These are phyloP conservation scores for Porphyrellus cyaneotinctus DNA, from an alignment of 768 basidiomycete genomes.

Conservation along the genomic window DNA sequence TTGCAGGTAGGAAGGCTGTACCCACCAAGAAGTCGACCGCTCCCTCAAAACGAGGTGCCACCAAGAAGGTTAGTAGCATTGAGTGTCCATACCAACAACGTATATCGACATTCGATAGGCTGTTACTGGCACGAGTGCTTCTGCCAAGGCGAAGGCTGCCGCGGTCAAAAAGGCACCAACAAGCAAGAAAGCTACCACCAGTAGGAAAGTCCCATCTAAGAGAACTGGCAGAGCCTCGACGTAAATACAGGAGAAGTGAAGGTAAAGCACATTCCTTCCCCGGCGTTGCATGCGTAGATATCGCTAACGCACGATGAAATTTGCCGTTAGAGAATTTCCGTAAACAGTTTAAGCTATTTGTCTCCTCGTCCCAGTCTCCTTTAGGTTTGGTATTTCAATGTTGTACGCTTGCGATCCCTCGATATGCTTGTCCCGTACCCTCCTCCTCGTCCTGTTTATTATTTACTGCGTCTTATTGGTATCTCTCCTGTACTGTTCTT, in stretches of 20 bases:
- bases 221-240: constrained; percentile 17
- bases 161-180: constrained; percentile 33
- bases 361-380: constrained; percentile 7
- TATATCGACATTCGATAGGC: constrained; percentile 34
- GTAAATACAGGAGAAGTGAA: constrained; percentile 6
- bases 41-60: constrained; percentile 46
- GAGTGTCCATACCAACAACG: neutral
- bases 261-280: neutral
- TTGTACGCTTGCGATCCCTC: constrained; percentile 29
- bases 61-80: constrained; percentile 54
- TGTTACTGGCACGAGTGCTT: constrained; percentile 45
- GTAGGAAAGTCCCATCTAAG: constrained; percentile 25
- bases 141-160: constrained; percentile 32
- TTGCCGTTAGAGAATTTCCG: neutral
- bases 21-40: constrained; percentile 39
- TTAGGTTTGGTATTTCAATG: constrained; percentile 13
- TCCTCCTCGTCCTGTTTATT: constrained; percentile 17
- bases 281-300: neutral
- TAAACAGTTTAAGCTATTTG: neutral
- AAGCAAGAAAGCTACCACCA: constrained; percentile 24
- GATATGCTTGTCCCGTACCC: constrained; percentile 23
- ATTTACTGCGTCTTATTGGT: constrained; percentile 25
- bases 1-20: constrained; percentile 31
- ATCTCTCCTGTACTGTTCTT: constrained; percentile 27
- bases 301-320: neutral